phyloP scores from a whole-genome alignment of 345 rosid species.

The Leavenworthia alabamica region DNA sequence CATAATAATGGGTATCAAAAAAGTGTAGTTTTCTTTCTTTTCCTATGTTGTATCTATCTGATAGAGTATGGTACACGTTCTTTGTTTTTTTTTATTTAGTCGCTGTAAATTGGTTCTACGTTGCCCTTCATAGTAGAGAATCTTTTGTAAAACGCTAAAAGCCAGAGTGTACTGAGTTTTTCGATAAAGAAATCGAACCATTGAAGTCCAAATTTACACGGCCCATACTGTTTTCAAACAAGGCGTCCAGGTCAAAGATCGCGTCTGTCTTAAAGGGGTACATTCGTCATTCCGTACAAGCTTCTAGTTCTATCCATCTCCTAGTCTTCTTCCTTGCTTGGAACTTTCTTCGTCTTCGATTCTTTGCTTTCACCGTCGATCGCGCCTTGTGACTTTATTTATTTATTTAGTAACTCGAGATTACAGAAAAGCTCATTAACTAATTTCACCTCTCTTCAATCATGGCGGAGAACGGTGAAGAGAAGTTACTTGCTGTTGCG shows the following conservation, averaged over 20 bases:
- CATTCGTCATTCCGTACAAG: neutral
- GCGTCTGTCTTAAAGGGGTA: slow-evolving; percentile 8
- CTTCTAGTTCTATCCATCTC: neutral
- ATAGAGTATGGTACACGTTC: slow-evolving; percentile 7
- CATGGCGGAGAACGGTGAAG: slow-evolving; percentile 77
- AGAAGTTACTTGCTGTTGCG: slow-evolving; percentile 77
- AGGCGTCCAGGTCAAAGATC: slow-evolving; percentile 31
- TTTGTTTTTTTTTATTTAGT: neutral
- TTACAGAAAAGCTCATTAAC: neutral
- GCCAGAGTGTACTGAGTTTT: neutral
- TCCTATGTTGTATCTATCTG: slow-evolving; percentile 16
- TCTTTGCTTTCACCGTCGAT: slow-evolving; percentile 21
- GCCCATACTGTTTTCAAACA: slow-evolving; percentile 23
- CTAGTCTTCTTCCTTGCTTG: slow-evolving; percentile 20
- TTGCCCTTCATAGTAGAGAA: neutral
- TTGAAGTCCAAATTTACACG: slow-evolving; percentile 2
- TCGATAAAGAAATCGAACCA: neutral
- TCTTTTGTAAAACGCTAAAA: too few relatives aligned
- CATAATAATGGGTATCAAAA: slow-evolving; percentile 8
- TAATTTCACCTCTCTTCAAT: neutral
- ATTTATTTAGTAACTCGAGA: neutral
- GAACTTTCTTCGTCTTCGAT: slow-evolving; percentile 30
- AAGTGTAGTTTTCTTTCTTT: slow-evolving; percentile 3
- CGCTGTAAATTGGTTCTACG: neutral
- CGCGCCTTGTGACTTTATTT: neutral